phyloP scores from a whole-genome alignment of 768 basidiomycete species.

The Macrocybe gigantea region DNA sequence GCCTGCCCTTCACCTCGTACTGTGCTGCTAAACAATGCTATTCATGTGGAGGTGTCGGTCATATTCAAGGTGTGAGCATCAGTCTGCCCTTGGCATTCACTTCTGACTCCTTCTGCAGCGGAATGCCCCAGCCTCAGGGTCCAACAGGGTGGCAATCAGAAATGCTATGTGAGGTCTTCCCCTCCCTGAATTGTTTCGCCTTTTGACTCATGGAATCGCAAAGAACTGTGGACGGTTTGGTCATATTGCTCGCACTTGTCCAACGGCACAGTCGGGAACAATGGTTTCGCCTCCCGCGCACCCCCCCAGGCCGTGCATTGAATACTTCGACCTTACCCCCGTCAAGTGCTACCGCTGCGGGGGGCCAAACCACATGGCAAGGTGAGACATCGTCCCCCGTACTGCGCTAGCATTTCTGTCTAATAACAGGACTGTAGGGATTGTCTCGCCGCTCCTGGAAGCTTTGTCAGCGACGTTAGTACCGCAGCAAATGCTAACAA shows the following conservation, averaged over 20 bases:
- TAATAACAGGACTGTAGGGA: conserved; percentile 41
- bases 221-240: conserved; percentile 81
- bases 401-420: not conserved
- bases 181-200: not conserved
- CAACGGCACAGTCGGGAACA: conserved; percentile 37
- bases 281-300: conserved; percentile 58
- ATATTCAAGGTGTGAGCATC: conserved; percentile 52
- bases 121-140: conserved; percentile 80
- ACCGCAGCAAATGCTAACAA: conserved; percentile 38
- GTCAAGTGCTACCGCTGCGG: conserved; percentile 90
- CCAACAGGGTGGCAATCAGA: conserved; percentile 58
- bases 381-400: conserved; percentile 30
- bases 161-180: conserved; percentile 67
- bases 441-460: conserved; percentile 71
- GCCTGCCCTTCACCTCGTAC: conserved; percentile 82
- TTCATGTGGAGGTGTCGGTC: conserved; percentile 88
- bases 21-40: conserved; percentile 89
- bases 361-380: conserved; percentile 83
- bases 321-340: conserved; percentile 75
- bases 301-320: conserved; percentile 72
- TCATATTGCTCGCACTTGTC: conserved; percentile 76
- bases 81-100: not conserved
- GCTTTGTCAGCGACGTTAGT: conserved; percentile 40
- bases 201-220: conserved; percentile 7
- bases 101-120: conserved; percentile 29